A percentile compares a stretch with the other conserved stretches of the same genome.
Evolutionary conservation across 768 basidiomycete species (phyloP).

Genomic region (Chalciporus pseudorubinellus): DNA sequence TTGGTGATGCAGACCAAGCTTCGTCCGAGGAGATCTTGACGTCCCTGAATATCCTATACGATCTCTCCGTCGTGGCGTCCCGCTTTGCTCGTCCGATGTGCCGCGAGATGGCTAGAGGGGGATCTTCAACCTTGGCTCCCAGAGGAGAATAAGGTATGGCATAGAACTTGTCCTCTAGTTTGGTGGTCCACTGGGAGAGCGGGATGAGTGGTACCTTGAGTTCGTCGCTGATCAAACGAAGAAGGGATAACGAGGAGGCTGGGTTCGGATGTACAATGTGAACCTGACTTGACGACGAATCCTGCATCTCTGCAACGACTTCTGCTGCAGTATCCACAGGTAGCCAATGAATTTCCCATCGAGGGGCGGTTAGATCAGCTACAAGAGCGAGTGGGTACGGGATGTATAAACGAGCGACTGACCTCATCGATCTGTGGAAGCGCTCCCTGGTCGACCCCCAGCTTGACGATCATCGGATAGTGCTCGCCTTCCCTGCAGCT

Average conservation of each 20-base stretch:
- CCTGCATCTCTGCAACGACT: constrained; percentile 18
- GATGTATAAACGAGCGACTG: neutral
- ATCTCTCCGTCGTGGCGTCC: neutral
- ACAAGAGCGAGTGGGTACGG: no score
- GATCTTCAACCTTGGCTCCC: neutral
- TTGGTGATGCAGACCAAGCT: no score
- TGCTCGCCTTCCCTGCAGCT: constrained; percentile 32
- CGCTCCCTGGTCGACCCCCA: constrained; percentile 13
- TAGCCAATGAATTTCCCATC: constrained; percentile 16
- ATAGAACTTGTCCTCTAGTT: constrained; percentile 6
- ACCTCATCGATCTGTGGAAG: constrained; percentile 26
- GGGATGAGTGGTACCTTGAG: constrained; percentile 12
- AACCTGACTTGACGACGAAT: neutral
- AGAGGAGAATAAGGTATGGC: neutral
- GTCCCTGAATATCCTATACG: constrained; percentile 1
- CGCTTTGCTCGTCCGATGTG: neutral
- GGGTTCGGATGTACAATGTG: constrained; percentile 15
- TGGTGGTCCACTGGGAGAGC: constrained; percentile 11
- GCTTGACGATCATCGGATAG: constrained; percentile 35
- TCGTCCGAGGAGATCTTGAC: neutral
- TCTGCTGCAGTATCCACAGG: constrained; percentile 11
- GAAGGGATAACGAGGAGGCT: constrained; percentile 7
- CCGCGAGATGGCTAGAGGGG: constrained; percentile 3
- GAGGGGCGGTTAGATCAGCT: no score
- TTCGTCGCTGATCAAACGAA: constrained; percentile 2